Evolutionary conservation across 2,329 filamentous ascomycete species (phyloP), one percentile per base, ranked within the genome.

Genomic region (Didymella sp.): DNA sequence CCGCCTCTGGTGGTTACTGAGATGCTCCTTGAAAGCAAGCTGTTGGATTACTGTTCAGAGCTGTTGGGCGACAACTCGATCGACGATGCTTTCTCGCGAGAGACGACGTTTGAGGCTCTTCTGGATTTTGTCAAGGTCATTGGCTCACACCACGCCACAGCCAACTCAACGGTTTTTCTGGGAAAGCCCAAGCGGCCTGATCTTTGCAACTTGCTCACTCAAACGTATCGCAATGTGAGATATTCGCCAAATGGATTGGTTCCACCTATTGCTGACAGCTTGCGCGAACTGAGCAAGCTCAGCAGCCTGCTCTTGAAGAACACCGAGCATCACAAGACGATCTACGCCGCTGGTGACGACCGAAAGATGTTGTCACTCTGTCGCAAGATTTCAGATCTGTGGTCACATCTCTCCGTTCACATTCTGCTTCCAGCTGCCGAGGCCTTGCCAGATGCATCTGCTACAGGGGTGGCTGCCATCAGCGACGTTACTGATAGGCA

Each of bases 11-110:
- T 60, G 5, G 48, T 79, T 1, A 38, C 59, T 37, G 64, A 70
- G 2, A 73, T 80, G 64, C 65, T 80, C 8, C 59, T 69, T 11
- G 56, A 74, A 8, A 76, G 74, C 53, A 73, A 73, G 25, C 56
- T 80, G 9, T 61, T 79, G 9, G 71, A 76, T 31, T 74, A 72
- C 31, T 68, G 70, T 13, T 74, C 74, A 2, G 73, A 79, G 21
- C 64, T 80, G 2, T 59, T 81, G 8, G 68, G 76, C 11, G 78
- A 79, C 59, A 78, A 79, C 52, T 76, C 76, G 7, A 55, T 80
- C 11, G 71, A 75, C 21, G 75, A 81, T 48, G 64, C 74, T 9
- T 67, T 66, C 0, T 69, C 66, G 44, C 70, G 76, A 24, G 59
- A 58, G 27, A 48, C 53, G 1, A 58, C 82, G 0, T 81, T 82